Base-by-base conservation (phyloP, 2,329 filamentous ascomycete species). In the Neodidymelliopsis sp. region DNA sequence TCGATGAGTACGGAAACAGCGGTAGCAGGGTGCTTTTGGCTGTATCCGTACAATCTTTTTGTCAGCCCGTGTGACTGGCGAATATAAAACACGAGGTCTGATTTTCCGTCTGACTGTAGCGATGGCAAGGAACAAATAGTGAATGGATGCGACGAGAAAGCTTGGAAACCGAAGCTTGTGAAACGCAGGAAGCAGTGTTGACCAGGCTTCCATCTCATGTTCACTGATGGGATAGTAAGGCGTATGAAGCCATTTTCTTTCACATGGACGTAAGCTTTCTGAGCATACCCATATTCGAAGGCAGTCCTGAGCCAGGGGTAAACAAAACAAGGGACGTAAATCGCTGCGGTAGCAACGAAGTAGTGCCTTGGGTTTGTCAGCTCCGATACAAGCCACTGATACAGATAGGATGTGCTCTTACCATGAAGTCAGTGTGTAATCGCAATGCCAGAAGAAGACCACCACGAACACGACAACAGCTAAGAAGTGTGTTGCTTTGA, bases 371-470 rank as follows among this genome's bases (percentile, higher is more conserved):
- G 11, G 6, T 11, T n/a, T 36, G 41, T 55, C 19, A 53, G 34
- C 19, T 3, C 19, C 13, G 11, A 11, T 16, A 4, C 10, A 20
- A 9, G 33, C 36, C 8, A 48, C 29, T 31, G 36, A 7, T 9
- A 8, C 16, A 24, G n/a, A 23, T 11, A 15, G 22, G 51, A 15
- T 12, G 12, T 30, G 13, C 60, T n/a, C n/a, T 27, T 60, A 79
- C 79, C 80, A 84, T 2, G 81, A 83, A 1, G 79, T 76, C 10
- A 85, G 71, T 0, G 71, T 75, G 63, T 77, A 80, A 62, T 81
- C 77, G 62, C 83, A 85, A 66, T 86, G 83, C 40, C 84, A 74
- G 68, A 86, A 85, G 66, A 86, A 80, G 60, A 84, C 82, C 7
- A 85, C 38, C 13, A 84, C 69, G 56, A 85, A 86, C 1, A 83